Base-by-base conservation (phyloP, 768 basidiomycete genomes). In the Rhizopogon vesiculosus region DNA sequence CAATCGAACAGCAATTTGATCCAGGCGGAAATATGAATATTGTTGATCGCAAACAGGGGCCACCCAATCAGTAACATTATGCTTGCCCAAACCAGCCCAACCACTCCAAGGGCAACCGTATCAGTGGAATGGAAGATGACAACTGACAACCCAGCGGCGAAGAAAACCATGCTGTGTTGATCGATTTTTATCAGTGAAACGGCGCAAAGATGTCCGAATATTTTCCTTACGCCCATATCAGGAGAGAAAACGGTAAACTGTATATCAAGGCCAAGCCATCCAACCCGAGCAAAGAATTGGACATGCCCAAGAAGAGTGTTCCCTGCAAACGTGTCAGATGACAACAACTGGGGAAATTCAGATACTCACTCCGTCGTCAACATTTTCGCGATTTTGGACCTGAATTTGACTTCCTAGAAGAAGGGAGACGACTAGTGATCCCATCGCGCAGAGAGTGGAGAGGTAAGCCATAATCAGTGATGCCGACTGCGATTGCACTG, bases 401-500 rank as follows among this genome's bases (percentile, higher is more conserved):
- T 70, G 68, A 59, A 74, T 72, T 44, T 74, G 72, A 19, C 73
- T 67, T 9, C 65, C 60, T 0, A 78, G 68, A 25, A 76, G 55
- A 13, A 74, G 58, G 10, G 69, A 71, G 9, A 74, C 61, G 41
- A 76, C 55, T 45, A 74, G 66, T 35, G 69, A 68, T 2, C 69
- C 69, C 31, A 77, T 55, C 49, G 66, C 70, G 22, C 68, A 62
- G 5, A 76, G 46, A 7, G 67, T 69, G 0, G 77, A 78, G 7
- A 73, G 51, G 44, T 76, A 77, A 56, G 69, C 70, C 7, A 72
- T 61, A 16, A 76, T 69, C 42, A 65, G 1, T 61, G 44, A 6
- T 55, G 68, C 12, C 67, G 56, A 41, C 41, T 44, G 56, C 45
- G 39, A 38, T 13, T 42, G 13, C 45, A 43, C 15, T 18, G 29